phyloP scores from a whole-genome alignment of 805 yeast genomes.

The Yueomyces sp. region DNA sequence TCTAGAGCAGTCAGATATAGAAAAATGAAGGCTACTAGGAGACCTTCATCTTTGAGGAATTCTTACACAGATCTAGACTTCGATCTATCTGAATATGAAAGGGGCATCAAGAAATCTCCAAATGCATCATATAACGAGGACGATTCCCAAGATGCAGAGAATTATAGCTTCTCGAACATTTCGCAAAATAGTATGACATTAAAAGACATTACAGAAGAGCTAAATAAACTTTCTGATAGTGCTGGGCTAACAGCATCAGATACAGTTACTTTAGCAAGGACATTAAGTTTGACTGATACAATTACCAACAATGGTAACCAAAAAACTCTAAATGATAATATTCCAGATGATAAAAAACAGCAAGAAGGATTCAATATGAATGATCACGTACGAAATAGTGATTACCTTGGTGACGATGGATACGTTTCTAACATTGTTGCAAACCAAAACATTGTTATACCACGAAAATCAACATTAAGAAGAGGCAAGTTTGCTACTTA shows the following conservation, averaged over 20 bases:
- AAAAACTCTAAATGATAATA: not conserved
- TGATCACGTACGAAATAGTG: no score
- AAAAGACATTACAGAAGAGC: constrained; percentile 59
- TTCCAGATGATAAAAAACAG: constrained; percentile 1
- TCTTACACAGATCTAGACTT: constrained; percentile 19
- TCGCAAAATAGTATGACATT: constrained; percentile 36
- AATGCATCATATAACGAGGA: constrained; percentile 4
- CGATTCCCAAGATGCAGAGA: not conserved
- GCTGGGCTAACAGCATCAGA: constrained; percentile 72
- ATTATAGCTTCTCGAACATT: not conserved
- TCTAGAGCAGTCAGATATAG: constrained; percentile 1
- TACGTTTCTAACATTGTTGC: constrained; percentile 21
- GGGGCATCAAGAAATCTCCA: constrained; percentile 21
- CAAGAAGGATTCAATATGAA: no score
- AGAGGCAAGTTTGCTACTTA: constrained; percentile 41
- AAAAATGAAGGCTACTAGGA: constrained; percentile 18
- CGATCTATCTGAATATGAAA: constrained; percentile 21
- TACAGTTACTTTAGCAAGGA: constrained; percentile 72
- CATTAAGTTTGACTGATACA: constrained; percentile 57
- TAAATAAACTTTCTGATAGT: constrained; percentile 57
- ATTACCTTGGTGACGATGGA: constrained; percentile 5
- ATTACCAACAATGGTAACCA: constrained; percentile 20
- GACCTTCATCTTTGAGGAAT: constrained; percentile 22
- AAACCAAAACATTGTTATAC: constrained; percentile 17
- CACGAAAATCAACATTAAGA: constrained; percentile 25